A percentile compares a stretch with the other conserved stretches of the same genome.
Conservation (phyloP, 345 rosid species). For the Gossypium thurberi region DNA sequence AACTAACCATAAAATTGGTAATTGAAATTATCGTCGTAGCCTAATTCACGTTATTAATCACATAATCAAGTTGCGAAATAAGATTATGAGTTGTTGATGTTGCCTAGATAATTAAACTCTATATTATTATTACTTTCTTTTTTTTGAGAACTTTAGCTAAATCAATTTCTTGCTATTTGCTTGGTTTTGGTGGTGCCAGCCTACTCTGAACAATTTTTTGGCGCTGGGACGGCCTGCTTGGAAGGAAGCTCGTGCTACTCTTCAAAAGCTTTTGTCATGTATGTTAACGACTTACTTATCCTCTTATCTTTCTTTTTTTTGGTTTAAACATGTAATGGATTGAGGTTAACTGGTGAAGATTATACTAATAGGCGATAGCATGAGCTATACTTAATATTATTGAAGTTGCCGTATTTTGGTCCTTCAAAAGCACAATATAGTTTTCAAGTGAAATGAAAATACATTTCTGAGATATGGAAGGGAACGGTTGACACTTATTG, state of each 20-base stretch:
- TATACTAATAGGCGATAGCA: not conserved
- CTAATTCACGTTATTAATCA: not conserved
- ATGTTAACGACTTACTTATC: slow-evolving; percentile 2
- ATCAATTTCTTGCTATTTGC: not conserved
- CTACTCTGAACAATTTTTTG: slow-evolving; percentile 35
- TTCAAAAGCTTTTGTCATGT: slow-evolving; percentile 79
- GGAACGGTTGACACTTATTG: not conserved
- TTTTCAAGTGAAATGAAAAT: not conserved
- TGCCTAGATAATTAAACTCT: not conserved
- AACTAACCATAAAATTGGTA: not conserved
- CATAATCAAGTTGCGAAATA: not conserved
- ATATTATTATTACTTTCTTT: not conserved
- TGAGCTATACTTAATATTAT: not conserved
- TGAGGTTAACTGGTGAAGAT: not conserved
- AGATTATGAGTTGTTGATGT: not conserved
- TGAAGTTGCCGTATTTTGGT: not conserved
- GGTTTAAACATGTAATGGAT: not conserved
- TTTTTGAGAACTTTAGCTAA: not conserved
- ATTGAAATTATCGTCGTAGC: not conserved
- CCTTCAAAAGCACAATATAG: slow-evolving; percentile 35
- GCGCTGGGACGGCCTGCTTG: slow-evolving; percentile 89
- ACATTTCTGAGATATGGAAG: not conserved
- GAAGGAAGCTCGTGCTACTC: slow-evolving; percentile 88
- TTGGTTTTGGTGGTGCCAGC: slow-evolving; percentile 5
- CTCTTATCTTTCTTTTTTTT: not conserved